These are phyloP conservation scores for Stephania japonica DNA, from an alignment of 164 flowering plant genomes.

Conservation along the genomic window DNA sequence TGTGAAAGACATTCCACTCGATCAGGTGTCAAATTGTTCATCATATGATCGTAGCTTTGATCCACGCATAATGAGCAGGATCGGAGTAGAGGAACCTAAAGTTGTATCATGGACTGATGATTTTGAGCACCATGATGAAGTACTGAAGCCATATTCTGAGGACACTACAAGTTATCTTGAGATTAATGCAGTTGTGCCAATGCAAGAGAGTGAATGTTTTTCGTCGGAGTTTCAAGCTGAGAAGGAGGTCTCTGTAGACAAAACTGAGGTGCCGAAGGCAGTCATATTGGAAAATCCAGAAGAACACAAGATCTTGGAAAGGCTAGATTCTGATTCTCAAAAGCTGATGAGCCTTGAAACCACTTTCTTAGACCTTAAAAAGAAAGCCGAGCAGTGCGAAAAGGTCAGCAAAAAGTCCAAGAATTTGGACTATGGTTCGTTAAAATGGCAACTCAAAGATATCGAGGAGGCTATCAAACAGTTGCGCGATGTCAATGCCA, in stretches of 20 bases:
- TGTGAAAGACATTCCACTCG: conserved; percentile 86
- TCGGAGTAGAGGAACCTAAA: conserved; percentile 50
- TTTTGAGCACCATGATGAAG: conserved; percentile 6
- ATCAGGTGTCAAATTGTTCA: conserved; percentile 50
- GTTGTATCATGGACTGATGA: conserved; percentile 62
- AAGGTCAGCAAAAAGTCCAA: conserved; percentile 38
- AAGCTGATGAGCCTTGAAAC: conserved; percentile 73
- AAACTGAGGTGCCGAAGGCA: conserved; percentile 49
- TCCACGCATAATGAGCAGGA: conserved; percentile 23
- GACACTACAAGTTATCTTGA: too few relatives aligned
- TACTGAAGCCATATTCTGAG: conserved; percentile 10
- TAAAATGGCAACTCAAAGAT: conserved; percentile 68
- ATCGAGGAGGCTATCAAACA: conserved; percentile 49
- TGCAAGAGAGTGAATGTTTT: conserved; percentile 20
- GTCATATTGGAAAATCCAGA: conserved; percentile 28
- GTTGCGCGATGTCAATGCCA: conserved; percentile 48
- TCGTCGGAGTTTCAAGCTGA: conserved; percentile 38
- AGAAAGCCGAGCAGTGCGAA: conserved; percentile 48
- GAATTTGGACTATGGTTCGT: conserved; percentile 43
- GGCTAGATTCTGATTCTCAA: conserved; percentile 68
- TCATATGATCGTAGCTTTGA: conserved; percentile 15
- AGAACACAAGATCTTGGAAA: conserved; percentile 54
- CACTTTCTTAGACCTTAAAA: conserved; percentile 63
- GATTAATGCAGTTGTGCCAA: conserved; percentile 11
- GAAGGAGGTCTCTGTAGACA: conserved; percentile 72